Evolutionary conservation across 2,329 filamentous ascomycete species (phyloP).

Genomic region (Diaporthe sp.): DNA sequence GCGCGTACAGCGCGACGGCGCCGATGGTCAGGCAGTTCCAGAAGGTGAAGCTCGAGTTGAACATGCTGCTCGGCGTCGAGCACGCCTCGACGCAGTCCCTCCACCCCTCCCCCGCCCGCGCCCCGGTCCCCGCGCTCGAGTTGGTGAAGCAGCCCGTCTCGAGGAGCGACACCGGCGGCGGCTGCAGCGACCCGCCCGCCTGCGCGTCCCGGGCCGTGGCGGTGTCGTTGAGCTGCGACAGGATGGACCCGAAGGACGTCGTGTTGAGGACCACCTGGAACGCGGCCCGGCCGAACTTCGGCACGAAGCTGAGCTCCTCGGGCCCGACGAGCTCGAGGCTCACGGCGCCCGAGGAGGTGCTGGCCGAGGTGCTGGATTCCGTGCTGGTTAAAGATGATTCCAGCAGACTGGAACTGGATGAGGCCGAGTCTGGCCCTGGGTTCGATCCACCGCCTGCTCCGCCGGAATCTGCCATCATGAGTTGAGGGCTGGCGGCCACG

Average conservation of each 20-base stretch:
- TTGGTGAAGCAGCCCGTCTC: slow-evolving; percentile 36
- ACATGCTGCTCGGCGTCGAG: slow-evolving; percentile 24
- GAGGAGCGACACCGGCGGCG: slow-evolving; percentile 22
- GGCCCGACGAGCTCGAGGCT: slow-evolving; percentile 27
- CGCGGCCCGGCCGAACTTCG: slow-evolving; percentile 29
- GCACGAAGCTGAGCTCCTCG: slow-evolving; percentile 35
- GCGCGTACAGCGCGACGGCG: slow-evolving; percentile 26
- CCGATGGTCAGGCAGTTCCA: slow-evolving; percentile 36
- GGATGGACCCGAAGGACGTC: slow-evolving; percentile 31
- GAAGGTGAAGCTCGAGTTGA: slow-evolving; percentile 37
- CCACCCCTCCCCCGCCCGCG: slow-evolving; percentile 16
- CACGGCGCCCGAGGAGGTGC: neutral
- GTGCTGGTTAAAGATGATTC: neutral
- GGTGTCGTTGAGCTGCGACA: slow-evolving; percentile 29
- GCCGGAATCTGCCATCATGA: neutral
- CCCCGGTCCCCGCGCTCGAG: slow-evolving; percentile 11
- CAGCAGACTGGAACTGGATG: neutral
- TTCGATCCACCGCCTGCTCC: slow-evolving; percentile 14
- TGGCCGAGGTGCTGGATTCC: neutral
- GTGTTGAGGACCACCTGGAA: slow-evolving; percentile 37
- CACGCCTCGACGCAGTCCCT: slow-evolving; percentile 35
- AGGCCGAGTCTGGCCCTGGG: neutral
- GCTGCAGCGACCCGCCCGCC: neutral
- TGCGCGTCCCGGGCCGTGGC: slow-evolving; percentile 2
- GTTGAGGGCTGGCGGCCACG: slow-evolving; percentile 4